Percentiles rank a stretch among this genome's conserved stretches.
Evolutionary conservation across 1,284 basidiomycete species (phyloP).

Genomic region (Marasmius sp.): DNA sequence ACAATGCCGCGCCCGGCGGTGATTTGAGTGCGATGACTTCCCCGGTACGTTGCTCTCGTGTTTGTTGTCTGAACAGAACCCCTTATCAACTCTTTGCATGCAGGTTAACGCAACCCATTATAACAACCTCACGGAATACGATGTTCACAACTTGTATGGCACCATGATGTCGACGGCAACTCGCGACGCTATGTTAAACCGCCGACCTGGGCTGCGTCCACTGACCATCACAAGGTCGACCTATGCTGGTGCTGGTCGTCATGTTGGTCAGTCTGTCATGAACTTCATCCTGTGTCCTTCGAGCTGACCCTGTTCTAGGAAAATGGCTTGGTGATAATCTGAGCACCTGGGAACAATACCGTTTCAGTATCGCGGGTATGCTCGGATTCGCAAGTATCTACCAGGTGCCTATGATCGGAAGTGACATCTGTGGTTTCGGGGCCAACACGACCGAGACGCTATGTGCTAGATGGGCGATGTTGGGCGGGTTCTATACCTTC

Average conservation of each 20-base stretch:
- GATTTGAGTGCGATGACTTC: slow-evolving; percentile 53
- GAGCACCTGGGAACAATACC: slow-evolving; percentile 56
- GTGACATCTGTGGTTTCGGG: slow-evolving; percentile 65
- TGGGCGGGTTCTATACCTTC: slow-evolving; percentile 73
- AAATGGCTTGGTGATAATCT: slow-evolving; percentile 74
- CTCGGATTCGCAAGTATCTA: slow-evolving; percentile 62
- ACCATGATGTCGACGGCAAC: slow-evolving; percentile 71
- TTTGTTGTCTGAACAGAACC: neutral
- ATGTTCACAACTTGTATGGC: slow-evolving; percentile 70
- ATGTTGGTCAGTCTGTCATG: slow-evolving; percentile 37
- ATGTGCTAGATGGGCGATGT: slow-evolving; percentile 67
- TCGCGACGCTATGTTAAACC: slow-evolving; percentile 57
- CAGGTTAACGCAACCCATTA: slow-evolving; percentile 57
- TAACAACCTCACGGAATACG: slow-evolving; percentile 65
- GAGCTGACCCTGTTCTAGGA: slow-evolving; percentile 18
- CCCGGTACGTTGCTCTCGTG: slow-evolving; percentile 36
- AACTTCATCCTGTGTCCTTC: neutral
- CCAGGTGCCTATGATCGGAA: slow-evolving; percentile 70
- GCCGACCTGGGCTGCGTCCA: slow-evolving; percentile 59
- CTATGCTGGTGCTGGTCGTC: slow-evolving; percentile 64
- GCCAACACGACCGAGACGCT: slow-evolving; percentile 61
- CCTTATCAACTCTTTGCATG: neutral
- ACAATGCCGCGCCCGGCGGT: slow-evolving; percentile 47
- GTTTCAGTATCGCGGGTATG: slow-evolving; percentile 61
- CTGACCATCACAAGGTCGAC: slow-evolving; percentile 74